Conservation (phyloP, 164 flowering plant genomes). For the Paratinospora sagittata region DNA sequence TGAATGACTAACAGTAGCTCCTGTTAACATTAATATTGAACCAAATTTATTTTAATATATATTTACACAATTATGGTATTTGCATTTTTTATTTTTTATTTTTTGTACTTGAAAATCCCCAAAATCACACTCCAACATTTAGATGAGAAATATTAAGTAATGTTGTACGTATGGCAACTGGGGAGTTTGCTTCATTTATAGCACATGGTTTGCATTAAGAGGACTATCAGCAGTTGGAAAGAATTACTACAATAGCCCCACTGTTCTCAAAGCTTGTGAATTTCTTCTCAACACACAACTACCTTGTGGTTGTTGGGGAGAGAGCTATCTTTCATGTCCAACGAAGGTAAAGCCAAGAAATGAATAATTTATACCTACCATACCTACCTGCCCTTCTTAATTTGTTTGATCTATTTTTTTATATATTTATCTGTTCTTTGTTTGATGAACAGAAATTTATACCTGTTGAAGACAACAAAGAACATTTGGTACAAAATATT, state of each 20-base stretch:
- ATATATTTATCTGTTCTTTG: no score
- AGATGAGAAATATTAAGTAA: slow-evolving; percentile 25
- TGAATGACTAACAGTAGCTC: slow-evolving; percentile 73
- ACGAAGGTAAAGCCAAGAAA: slow-evolving; percentile 22
- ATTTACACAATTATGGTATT: background rate
- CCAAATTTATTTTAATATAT: background rate
- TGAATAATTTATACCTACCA: background rate
- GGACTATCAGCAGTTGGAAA: slow-evolving; percentile 35
- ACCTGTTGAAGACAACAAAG: no score
- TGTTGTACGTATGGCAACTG: slow-evolving; percentile 54
- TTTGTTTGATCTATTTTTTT: no score
- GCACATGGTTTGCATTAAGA: slow-evolving; percentile 43
- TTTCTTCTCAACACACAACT: slow-evolving; percentile 40
- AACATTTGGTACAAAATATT: no score
- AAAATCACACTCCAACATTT: no score
- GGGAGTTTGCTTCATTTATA: slow-evolving; percentile 55
- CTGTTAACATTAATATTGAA: background rate
- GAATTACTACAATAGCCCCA: slow-evolving; percentile 25
- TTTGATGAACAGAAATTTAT: slow-evolving; percentile 36
- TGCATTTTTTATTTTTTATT: background rate
- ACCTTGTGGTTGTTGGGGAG: slow-evolving; percentile 54
- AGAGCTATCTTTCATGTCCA: slow-evolving; percentile 42
- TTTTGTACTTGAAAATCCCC: no score
- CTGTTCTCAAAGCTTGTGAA: slow-evolving; percentile 32
- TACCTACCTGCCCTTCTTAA: background rate